Evolutionary conservation across 129 eudicot species (phyloP).

Genomic region (Centaurea solstitialis): DNA sequence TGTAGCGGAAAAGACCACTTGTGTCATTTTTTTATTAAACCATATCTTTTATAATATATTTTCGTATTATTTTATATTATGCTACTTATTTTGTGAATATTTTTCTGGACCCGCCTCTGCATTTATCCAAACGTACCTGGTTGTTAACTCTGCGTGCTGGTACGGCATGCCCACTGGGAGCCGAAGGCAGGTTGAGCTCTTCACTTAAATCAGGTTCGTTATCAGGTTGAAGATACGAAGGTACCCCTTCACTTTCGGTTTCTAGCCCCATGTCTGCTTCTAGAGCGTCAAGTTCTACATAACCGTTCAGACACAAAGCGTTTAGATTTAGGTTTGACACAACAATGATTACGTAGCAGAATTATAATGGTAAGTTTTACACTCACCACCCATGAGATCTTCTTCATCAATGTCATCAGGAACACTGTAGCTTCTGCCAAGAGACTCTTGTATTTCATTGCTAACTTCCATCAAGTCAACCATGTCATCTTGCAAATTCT

Average conservation of each 20-base stretch:
- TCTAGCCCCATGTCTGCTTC: conserved; percentile 89
- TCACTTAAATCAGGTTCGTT: conserved; percentile 55
- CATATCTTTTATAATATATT: background rate
- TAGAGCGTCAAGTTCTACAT: conserved; percentile 84
- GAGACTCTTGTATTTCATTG: conserved; percentile 87
- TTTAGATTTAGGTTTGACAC: too few species aligned
- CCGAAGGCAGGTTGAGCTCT: conserved; percentile 82
- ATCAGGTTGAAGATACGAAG: conserved; percentile 87
- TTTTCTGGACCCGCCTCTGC: background rate
- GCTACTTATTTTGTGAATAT: background rate
- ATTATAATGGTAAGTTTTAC: background rate
- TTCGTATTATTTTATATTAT: background rate
- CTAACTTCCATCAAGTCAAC: conserved; percentile 93
- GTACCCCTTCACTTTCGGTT: conserved; percentile 77
- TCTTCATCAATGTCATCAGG: conserved; percentile 99
- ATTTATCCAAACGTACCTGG: conserved; percentile 30
- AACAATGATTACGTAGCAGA: background rate
- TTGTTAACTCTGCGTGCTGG: conserved; percentile 55
- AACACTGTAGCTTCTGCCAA: conserved; percentile 80
- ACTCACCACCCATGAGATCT: conserved; percentile 92
- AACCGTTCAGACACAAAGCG: background rate
- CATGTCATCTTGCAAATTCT: conserved; percentile 99
- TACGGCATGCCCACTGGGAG: conserved; percentile 63
- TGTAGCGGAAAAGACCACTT: background rate
- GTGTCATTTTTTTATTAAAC: background rate